Evolutionary conservation across 192 early-diverging fungal species (phyloP).

Genomic region (Rhizoclosmatium globosum): DNA sequence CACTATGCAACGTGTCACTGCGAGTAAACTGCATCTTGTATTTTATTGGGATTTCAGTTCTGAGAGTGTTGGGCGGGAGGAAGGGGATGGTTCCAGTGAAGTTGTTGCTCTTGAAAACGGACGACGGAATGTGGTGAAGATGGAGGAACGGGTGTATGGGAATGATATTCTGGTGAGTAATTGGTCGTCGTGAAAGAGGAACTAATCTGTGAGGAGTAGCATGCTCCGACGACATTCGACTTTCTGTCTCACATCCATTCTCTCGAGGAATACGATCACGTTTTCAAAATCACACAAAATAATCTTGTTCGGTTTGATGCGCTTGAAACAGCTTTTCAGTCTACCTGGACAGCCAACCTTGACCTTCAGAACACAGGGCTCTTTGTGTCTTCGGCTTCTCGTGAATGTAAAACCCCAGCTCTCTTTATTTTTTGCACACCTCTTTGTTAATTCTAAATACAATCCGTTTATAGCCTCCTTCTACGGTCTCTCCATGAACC

Average conservation of each 20-base stretch:
- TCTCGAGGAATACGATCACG: not conserved
- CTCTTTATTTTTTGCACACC: not conserved
- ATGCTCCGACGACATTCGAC: not conserved
- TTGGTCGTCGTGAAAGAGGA: not conserved
- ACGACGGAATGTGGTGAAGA: not conserved
- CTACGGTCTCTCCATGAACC: not conserved
- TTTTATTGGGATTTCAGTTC: slow-evolving; percentile 1
- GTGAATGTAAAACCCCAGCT: not conserved
- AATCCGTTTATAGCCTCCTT: not conserved
- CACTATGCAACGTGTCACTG: not conserved
- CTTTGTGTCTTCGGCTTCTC: not conserved
- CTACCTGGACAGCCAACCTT: not conserved
- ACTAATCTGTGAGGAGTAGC: not conserved
- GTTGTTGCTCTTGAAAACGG: no score
- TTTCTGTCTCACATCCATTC: slow-evolving; percentile 7
- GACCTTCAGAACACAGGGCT: not conserved
- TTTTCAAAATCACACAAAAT: not conserved
- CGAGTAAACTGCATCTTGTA: not conserved
- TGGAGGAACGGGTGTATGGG: not conserved
- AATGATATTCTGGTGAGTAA: not conserved
- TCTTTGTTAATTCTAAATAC: not conserved
- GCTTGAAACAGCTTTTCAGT: not conserved
- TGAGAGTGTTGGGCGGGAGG: not conserved
- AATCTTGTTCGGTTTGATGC: not conserved
- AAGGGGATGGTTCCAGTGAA: no score